These are phyloP conservation scores for Candida dendrica DNA, from an alignment of 805 yeast genomes.

Conservation along the genomic window DNA sequence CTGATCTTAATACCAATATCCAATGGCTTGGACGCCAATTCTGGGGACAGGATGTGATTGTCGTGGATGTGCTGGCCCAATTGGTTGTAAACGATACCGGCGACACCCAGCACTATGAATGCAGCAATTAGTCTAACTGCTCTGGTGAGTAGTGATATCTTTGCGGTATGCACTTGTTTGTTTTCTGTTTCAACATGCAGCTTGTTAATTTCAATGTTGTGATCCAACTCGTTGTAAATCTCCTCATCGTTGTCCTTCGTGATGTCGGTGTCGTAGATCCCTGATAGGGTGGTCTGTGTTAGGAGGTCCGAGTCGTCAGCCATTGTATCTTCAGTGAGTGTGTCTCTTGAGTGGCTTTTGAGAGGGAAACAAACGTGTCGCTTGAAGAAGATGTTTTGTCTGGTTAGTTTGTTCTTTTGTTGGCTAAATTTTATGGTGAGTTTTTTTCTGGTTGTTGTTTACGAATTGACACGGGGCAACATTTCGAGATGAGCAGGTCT, in stretches of 20 bases:
- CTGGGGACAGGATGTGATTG: slow-evolving; percentile 36
- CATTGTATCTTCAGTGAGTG: not conserved
- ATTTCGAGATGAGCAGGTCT: no score
- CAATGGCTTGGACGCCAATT: slow-evolving; percentile 35
- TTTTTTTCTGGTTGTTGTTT: slow-evolving; percentile 1
- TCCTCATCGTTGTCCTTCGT: slow-evolving; percentile 4
- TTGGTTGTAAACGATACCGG: slow-evolving; percentile 49
- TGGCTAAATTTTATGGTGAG: not conserved
- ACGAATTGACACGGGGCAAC: not conserved
- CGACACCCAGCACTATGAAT: slow-evolving; percentile 24
- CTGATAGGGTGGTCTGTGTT: slow-evolving; percentile 5
- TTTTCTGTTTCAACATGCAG: not conserved
- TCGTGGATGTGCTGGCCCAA: slow-evolving; percentile 45
- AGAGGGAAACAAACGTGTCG: no score
- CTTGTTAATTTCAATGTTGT: not conserved
- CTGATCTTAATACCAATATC: slow-evolving; percentile 25
- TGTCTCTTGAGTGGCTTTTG: no score
- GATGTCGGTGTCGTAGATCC: slow-evolving; percentile 4
- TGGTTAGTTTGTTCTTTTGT: slow-evolving; percentile 2
- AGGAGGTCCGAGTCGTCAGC: slow-evolving; percentile 2
- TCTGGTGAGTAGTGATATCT: not conserved
- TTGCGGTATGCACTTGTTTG: not conserved
- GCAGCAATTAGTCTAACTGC: slow-evolving; percentile 2
- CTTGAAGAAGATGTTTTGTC: no score
- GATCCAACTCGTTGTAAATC: slow-evolving; percentile 1